Evolutionary conservation across 805 yeast species (phyloP).

Genomic region (Suhomyces faveliae): DNA sequence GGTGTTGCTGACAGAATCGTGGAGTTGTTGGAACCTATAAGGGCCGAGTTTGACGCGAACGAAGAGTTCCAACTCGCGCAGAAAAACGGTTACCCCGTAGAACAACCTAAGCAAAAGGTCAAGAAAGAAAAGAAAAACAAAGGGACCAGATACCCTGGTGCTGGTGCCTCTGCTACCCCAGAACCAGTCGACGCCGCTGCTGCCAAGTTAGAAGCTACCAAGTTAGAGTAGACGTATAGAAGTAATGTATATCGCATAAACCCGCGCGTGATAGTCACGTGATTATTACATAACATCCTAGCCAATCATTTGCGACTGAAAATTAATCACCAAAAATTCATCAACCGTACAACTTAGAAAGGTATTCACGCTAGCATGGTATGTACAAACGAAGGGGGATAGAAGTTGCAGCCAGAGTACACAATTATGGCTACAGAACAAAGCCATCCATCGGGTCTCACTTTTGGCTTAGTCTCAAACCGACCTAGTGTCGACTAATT

Average conservation of each 20-base stretch:
- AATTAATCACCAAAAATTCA: slow-evolving; percentile 4
- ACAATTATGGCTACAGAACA: neutral
- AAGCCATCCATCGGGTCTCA: neutral
- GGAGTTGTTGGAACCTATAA: slow-evolving; percentile 77
- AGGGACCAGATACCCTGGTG: slow-evolving; percentile 89
- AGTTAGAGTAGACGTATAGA: slow-evolving; percentile 9
- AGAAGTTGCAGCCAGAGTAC: too few relatives aligned
- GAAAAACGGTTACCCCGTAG: slow-evolving; percentile 82
- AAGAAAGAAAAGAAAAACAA: slow-evolving; percentile 83
- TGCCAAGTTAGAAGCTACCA: slow-evolving; percentile 8
- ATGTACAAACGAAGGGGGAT: neutral
- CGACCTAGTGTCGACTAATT: too few relatives aligned
- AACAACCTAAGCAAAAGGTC: slow-evolving; percentile 59
- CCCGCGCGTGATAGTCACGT: neutral
- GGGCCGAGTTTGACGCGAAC: slow-evolving; percentile 59
- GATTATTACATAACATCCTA: neutral
- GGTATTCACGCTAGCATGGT: neutral
- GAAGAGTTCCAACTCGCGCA: slow-evolving; percentile 75
- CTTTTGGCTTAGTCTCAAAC: neutral
- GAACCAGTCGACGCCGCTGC: slow-evolving; percentile 10
- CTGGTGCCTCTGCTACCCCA: slow-evolving; percentile 17
- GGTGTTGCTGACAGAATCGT: slow-evolving; percentile 90
- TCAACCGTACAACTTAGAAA: neutral
- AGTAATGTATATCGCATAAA: neutral
- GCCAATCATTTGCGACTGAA: slow-evolving; percentile 8